Conservation (phyloP, 1,284 basidiomycete species). For the Heterobasidion irregulare region DNA sequence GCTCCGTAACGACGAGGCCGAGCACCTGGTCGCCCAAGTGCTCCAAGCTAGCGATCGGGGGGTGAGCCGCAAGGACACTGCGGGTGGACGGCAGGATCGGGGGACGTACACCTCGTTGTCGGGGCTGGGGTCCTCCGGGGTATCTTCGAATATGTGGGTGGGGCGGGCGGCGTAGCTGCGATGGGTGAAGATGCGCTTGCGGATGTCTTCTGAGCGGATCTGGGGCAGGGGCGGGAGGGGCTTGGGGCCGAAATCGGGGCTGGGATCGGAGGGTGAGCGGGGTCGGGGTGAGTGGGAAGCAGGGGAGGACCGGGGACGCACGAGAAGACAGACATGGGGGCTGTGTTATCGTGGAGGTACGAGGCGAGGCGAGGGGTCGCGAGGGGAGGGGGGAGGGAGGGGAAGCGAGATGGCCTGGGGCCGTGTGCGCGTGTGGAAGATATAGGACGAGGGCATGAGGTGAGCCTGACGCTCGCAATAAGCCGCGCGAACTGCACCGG, state of each 20-base stretch:
- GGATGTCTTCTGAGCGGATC: conserved; percentile 35
- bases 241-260: conserved; percentile 18
- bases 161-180: conserved; percentile 60
- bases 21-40: conserved; percentile 69
- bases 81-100: neutral
- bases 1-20: conserved; percentile 51
- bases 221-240: conserved; percentile 40
- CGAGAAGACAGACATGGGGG: conserved; percentile 9
- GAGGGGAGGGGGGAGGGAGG: neutral
- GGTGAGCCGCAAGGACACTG: neutral
- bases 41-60: conserved; percentile 42
- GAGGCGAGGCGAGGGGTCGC: no score
- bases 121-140: conserved; percentile 55
- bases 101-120: conserved; percentile 63
- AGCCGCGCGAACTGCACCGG: no score
- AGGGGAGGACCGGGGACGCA: conserved; percentile 3
- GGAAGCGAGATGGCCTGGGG: no score
- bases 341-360: neutral
- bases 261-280: conserved; percentile 2
- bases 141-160: conserved; percentile 67
- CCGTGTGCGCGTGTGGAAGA: no score
- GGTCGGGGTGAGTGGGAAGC: neutral
- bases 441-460: no score
- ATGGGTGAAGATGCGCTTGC: conserved; percentile 60
- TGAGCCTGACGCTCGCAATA: no score